Conservation (phyloP, 2,329 filamentous ascomycete genomes). For the Esteya vermicola region DNA sequence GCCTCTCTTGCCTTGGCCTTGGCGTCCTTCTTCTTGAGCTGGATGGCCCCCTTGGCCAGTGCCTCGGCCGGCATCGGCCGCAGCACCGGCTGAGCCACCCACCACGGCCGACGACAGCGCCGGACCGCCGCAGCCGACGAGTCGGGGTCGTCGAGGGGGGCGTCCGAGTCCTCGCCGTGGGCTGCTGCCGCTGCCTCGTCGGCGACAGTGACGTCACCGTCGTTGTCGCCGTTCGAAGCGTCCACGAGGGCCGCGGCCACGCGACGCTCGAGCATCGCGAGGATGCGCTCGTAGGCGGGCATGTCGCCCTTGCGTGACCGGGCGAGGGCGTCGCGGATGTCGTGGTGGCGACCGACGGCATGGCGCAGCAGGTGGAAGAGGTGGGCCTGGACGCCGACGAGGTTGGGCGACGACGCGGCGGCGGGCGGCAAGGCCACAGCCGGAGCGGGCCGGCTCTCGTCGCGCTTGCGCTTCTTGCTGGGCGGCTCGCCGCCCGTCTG, state of each 20-base stretch:
- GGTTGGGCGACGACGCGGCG: constrained; percentile 36
- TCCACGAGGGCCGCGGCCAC: constrained; percentile 58
- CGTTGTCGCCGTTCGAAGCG: constrained; percentile 59
- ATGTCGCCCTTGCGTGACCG: constrained; percentile 56
- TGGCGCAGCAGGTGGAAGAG: constrained; percentile 83
- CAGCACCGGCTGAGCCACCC: constrained; percentile 80
- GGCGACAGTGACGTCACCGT: constrained; percentile 43
- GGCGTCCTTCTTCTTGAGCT: constrained; percentile 41
- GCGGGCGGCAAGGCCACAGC: background rate
- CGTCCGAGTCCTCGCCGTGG: constrained; percentile 13
- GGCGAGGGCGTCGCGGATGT: constrained; percentile 76
- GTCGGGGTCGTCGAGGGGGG: constrained; percentile 26
- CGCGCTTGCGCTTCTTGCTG: constrained; percentile 35
- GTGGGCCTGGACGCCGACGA: constrained; percentile 75
- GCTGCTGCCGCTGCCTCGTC: constrained; percentile 27
- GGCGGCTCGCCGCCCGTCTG: constrained; percentile 19
- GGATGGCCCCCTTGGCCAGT: constrained; percentile 63
- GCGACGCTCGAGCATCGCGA: constrained; percentile 59
- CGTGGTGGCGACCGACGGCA: constrained; percentile 64
- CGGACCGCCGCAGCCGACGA: constrained; percentile 55
- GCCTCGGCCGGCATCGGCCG: constrained; percentile 81
- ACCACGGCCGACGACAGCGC: constrained; percentile 70
- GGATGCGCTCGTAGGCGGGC: constrained; percentile 59
- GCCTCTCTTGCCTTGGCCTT: background rate
- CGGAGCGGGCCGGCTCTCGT: background rate